A percentile compares a stretch with the other conserved stretches of the same genome.
Evolutionary conservation across 208 protist species (phyloP).

Genomic region (Entamoeba histolytica): DNA sequence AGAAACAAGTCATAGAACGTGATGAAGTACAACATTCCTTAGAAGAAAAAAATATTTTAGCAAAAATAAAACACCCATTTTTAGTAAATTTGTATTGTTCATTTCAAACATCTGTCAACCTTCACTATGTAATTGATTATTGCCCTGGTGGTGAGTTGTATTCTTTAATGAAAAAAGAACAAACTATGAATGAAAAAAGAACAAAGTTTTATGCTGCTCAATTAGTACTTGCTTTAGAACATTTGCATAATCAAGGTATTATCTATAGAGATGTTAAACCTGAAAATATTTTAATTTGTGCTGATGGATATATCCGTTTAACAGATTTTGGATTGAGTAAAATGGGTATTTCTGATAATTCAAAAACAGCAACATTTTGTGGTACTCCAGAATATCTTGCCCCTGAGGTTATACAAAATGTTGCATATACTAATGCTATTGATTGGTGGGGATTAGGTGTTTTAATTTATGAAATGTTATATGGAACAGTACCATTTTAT

Average conservation of each 20-base stretch:
- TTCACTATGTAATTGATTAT: slow-evolving; percentile 44
- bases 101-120: slow-evolving; percentile 32
- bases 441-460: slow-evolving; percentile 65
- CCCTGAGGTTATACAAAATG: slow-evolving; percentile 15
- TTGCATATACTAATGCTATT: slow-evolving; percentile 53
- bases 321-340: slow-evolving; percentile 71
- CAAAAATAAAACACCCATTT: slow-evolving; percentile 29
- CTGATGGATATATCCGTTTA: slow-evolving; percentile 56
- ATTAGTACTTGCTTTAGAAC: slow-evolving; percentile 30
- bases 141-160: slow-evolving; percentile 50
- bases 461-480: slow-evolving; percentile 58
- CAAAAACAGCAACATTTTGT: slow-evolving; percentile 37
- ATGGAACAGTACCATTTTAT: background rate
- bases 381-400: slow-evolving; percentile 40
- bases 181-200: slow-evolving; percentile 11
- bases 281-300: slow-evolving; percentile 39
- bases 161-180: slow-evolving; percentile 22
- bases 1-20: slow-evolving; percentile 25
- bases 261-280: slow-evolving; percentile 46
- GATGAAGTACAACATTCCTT: slow-evolving; percentile 36
- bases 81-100: slow-evolving; percentile 35
- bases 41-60: slow-evolving; percentile 29
- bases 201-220: slow-evolving; percentile 28
- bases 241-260: slow-evolving; percentile 31
- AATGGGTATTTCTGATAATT: slow-evolving; percentile 23